phyloP scores from a whole-genome alignment of 257 asterid species.

The Solanum chmielewskii region DNA sequence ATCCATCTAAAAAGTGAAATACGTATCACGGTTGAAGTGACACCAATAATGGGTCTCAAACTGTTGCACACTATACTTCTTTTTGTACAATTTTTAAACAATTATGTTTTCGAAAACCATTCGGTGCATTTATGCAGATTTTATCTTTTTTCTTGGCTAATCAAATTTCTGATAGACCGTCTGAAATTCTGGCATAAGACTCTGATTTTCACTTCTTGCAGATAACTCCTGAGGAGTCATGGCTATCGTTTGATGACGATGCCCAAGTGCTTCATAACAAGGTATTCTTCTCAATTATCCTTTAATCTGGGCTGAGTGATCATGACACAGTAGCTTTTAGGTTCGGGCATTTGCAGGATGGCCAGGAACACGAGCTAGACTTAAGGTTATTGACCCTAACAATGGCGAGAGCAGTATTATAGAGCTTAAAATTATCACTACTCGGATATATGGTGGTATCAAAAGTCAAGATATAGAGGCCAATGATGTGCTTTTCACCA shows the following conservation, averaged over 20 bases:
- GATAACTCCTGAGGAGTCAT: constrained; percentile 80
- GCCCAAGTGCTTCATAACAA: constrained; percentile 80
- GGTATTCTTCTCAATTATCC: constrained; percentile 32
- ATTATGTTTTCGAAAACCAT: neutral
- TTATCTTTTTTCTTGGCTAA: neutral
- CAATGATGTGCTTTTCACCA: constrained; percentile 41
- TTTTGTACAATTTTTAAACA: neutral
- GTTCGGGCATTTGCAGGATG: constrained; percentile 99
- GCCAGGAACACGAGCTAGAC: constrained; percentile 95
- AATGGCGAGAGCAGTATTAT: constrained; percentile 23
- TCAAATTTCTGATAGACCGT: neutral
- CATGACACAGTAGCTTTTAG: constrained; percentile 45
- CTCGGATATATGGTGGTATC: constrained; percentile 35
- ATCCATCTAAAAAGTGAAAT: neutral
- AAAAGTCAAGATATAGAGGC: constrained; percentile 20
- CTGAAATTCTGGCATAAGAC: neutral
- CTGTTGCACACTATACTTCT: neutral
- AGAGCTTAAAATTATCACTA: constrained; percentile 71
- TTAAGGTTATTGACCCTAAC: constrained; percentile 29
- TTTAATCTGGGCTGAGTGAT: constrained; percentile 9
- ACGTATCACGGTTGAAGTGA: neutral
- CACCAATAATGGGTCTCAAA: neutral
- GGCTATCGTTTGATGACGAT: constrained; percentile 63
- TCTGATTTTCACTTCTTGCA: constrained; percentile 14
- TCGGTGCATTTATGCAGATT: neutral